Evolutionary conservation across 2,329 filamentous ascomycete genomes (phyloP).

Genomic region (Exserohilum rostratum): DNA sequence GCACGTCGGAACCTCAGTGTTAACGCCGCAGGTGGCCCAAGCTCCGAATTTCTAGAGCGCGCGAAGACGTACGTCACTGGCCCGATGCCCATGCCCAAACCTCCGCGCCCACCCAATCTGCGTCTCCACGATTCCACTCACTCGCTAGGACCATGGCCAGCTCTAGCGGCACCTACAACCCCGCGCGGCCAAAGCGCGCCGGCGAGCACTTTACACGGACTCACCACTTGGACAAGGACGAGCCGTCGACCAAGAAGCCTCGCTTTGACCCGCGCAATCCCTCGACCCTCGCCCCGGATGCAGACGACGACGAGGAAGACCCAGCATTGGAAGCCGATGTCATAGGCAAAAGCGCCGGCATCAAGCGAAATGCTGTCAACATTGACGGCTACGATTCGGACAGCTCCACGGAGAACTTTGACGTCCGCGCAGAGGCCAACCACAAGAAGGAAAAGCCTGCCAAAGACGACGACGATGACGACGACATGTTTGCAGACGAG

Average conservation of each 20-base stretch:
- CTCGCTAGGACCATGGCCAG: constrained; percentile 30
- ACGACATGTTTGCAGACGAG: constrained; percentile 84
- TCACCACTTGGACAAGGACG: constrained; percentile 66
- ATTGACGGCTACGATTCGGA: constrained; percentile 97
- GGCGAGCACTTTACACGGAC: constrained; percentile 81
- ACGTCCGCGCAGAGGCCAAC: constrained; percentile 70
- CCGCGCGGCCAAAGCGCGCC: constrained; percentile 80
- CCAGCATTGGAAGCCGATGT: constrained; percentile 88
- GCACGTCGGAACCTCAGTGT: constrained; percentile 8
- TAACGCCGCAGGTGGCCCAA: constrained; percentile 24
- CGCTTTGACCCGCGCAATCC: constrained; percentile 96
- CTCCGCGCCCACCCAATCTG: neutral
- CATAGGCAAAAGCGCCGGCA: constrained; percentile 75
- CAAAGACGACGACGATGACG: constrained; percentile 59
- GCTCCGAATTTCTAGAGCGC: constrained; percentile 21
- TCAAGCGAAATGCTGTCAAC: constrained; percentile 93
- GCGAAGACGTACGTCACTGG: constrained; percentile 27
- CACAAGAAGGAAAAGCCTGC: constrained; percentile 51
- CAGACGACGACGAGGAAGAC: constrained; percentile 75
- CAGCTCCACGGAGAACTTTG: constrained; percentile 87
- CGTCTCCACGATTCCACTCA: neutral
- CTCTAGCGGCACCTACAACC: constrained; percentile 44
- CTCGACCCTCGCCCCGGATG: constrained; percentile 85
- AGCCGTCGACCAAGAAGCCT: constrained; percentile 71
- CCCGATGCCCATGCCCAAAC: neutral